Conservation (phyloP, 768 basidiomycete species). For the Psilocybe tampanensis region DNA sequence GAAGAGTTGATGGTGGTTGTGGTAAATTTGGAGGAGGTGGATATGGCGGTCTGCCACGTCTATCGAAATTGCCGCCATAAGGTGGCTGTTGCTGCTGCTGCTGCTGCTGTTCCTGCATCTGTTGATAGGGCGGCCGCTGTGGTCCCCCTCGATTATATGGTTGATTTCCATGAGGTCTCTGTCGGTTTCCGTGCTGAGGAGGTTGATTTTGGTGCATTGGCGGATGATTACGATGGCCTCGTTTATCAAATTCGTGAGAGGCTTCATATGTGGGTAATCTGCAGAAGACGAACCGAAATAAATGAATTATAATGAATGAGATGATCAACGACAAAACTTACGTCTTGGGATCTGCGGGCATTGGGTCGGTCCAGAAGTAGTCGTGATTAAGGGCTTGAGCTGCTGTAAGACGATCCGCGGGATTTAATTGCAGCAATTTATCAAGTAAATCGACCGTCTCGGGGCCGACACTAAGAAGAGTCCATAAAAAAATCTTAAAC, state of each 20-base stretch:
- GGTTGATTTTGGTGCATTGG: slow-evolving; percentile 31
- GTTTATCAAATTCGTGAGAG: slow-evolving; percentile 82
- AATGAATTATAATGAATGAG: background rate
- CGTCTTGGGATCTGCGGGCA: slow-evolving; percentile 86
- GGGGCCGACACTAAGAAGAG: slow-evolving; percentile 53
- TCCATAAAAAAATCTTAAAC: slow-evolving; percentile 2
- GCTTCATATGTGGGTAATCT: slow-evolving; percentile 80
- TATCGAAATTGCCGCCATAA: slow-evolving; percentile 9
- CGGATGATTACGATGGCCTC: slow-evolving; percentile 54
- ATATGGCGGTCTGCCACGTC: slow-evolving; percentile 7
- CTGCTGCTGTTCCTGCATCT: slow-evolving; percentile 3
- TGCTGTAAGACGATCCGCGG: slow-evolving; percentile 82
- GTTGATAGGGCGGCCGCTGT: slow-evolving; percentile 13
- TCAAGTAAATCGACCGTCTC: slow-evolving; percentile 85
- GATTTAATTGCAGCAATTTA: slow-evolving; percentile 81
- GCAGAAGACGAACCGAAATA: background rate
- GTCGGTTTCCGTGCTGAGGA: slow-evolving; percentile 23
- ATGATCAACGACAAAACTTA: slow-evolving; percentile 35
- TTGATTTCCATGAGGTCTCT: slow-evolving; percentile 16
- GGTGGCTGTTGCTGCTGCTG: slow-evolving; percentile 4
- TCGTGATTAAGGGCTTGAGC: slow-evolving; percentile 86
- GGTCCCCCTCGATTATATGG: slow-evolving; percentile 33
- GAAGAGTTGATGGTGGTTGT: too few relatives aligned
- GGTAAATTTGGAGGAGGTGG: slow-evolving; percentile 35
- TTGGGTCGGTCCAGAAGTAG: slow-evolving; percentile 92